phyloP scores from a whole-genome alignment of 2,329 filamentous ascomycete genomes.

The Didymella keratinophila region DNA sequence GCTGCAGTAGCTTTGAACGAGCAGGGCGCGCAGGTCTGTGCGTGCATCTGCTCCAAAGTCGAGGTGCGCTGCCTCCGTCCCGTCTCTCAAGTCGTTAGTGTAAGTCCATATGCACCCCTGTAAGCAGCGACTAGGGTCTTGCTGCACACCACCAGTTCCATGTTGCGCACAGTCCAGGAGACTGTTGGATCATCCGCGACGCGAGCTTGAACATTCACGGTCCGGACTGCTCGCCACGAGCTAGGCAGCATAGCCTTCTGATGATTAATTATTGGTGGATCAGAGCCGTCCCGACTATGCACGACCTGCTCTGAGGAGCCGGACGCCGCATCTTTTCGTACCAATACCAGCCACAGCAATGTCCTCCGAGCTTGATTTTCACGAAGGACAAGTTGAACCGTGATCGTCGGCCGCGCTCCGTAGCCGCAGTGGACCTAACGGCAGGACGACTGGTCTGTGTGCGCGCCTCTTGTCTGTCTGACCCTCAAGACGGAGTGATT shows the following conservation, averaged over 20 bases:
- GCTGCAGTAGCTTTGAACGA: conserved; percentile 47
- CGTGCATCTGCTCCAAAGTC: conserved; percentile 33
- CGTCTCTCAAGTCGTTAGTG: conserved; percentile 38
- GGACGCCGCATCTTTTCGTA: conserved; percentile 39
- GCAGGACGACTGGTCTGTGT: conserved; percentile 34
- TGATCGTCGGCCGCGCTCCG: conserved; percentile 43
- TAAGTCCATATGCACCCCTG: conserved; percentile 37
- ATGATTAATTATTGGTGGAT: conserved; percentile 47
- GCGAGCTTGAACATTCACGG: conserved; percentile 46
- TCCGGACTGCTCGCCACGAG: conserved; percentile 42
- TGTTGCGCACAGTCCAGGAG: conserved; percentile 47
- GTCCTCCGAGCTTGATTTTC: conserved; percentile 26
- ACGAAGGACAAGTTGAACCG: conserved; percentile 33
- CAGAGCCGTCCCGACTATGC: conserved; percentile 45
- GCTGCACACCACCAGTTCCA: conserved; percentile 46
- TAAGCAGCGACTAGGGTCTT: conserved; percentile 25
- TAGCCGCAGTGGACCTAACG: conserved; percentile 34
- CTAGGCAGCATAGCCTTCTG: conserved; percentile 36
- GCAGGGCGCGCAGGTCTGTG: conserved; percentile 35
- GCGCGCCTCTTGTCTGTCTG: not conserved
- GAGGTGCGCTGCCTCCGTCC: conserved; percentile 32
- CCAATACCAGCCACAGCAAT: conserved; percentile 20
- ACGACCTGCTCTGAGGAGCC: conserved; percentile 30
- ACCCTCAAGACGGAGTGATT: not conserved
- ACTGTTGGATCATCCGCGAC: conserved; percentile 47